Conservation (phyloP, 2,329 filamentous ascomycete genomes). For the Fusarium illudens region DNA sequence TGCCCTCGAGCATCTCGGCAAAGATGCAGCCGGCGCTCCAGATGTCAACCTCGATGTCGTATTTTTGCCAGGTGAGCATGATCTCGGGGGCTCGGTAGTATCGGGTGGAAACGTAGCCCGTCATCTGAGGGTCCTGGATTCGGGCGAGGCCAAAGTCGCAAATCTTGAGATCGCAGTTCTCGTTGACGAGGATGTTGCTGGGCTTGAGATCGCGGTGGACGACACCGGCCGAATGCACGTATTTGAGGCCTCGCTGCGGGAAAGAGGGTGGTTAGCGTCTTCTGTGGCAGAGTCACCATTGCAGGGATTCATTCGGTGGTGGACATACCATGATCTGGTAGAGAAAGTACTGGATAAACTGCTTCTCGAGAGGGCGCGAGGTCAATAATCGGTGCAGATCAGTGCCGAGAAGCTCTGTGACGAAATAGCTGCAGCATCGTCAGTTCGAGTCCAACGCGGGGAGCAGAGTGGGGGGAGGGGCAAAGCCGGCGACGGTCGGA, state of each 20-base stretch:
- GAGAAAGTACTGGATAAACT: slow-evolving; percentile 99
- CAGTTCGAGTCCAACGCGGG: slow-evolving; percentile 20
- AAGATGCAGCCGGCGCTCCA: slow-evolving; percentile 99
- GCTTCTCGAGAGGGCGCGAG: slow-evolving; percentile 95
- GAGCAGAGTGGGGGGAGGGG: slow-evolving; percentile 11
- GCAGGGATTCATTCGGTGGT: background rate
- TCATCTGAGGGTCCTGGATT: slow-evolving; percentile 99
- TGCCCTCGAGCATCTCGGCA: slow-evolving; percentile 98
- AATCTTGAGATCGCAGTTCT: slow-evolving; percentile 99
- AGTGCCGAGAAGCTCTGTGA: slow-evolving; percentile 96
- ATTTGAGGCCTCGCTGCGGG: slow-evolving; percentile 89
- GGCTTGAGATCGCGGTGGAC: slow-evolving; percentile 98
- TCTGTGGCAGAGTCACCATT: background rate
- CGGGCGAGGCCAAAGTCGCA: slow-evolving; percentile 98
- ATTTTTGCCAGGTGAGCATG: slow-evolving; percentile 99
- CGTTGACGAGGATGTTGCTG: slow-evolving; percentile 98
- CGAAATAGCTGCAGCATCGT: slow-evolving; percentile 78
- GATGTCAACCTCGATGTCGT: slow-evolving; percentile 98
- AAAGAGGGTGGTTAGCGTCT: slow-evolving; percentile 18
- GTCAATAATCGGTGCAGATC: slow-evolving; percentile 95
- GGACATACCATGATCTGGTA: slow-evolving; percentile 93
- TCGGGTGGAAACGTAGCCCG: slow-evolving; percentile 96
- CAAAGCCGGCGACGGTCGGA: slow-evolving; percentile 16
- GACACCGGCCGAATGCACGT: slow-evolving; percentile 97
- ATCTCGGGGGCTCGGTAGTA: slow-evolving; percentile 99